Conservation (phyloP, 768 basidiomycete genomes). For the Xerocomellus chrysenteron region DNA sequence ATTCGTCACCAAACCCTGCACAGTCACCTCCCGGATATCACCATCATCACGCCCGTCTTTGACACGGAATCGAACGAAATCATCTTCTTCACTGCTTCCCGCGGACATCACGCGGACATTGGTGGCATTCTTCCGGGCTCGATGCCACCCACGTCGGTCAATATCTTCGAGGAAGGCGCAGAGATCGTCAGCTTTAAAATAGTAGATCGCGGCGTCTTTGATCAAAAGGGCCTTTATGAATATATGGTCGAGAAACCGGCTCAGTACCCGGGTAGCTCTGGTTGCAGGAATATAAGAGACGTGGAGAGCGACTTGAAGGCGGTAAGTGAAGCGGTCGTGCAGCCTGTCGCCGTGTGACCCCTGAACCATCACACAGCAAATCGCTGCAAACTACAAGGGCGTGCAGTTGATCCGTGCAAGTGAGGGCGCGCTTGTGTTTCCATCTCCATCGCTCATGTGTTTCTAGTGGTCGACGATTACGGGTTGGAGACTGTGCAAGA, state of each 20-base stretch:
- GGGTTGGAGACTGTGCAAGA: conserved; percentile 83
- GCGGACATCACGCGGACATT: conserved; percentile 93
- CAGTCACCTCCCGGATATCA: conserved; percentile 83
- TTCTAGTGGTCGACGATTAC: conserved; percentile 81
- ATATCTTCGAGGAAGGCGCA: conserved; percentile 92
- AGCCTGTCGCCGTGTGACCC: neutral
- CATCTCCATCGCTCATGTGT: conserved; percentile 9
- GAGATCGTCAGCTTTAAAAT: conserved; percentile 91
- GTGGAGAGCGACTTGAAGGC: conserved; percentile 93
- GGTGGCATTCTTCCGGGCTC: conserved; percentile 91
- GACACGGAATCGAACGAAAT: conserved; percentile 60
- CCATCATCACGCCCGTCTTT: conserved; percentile 93
- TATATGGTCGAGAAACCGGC: conserved; percentile 83
- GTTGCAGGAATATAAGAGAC: conserved; percentile 82
- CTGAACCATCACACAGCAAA: conserved; percentile 56
- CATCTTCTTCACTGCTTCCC: conserved; percentile 90
- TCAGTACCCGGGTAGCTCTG: conserved; percentile 80
- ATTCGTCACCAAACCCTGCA: neutral
- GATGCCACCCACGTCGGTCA: conserved; percentile 93
- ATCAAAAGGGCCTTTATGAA: conserved; percentile 68
- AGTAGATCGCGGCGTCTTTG: conserved; percentile 78
- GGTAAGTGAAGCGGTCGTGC: conserved; percentile 41
- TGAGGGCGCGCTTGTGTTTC: conserved; percentile 34
- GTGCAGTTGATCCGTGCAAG: conserved; percentile 80
- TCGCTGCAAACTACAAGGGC: conserved; percentile 92